These are phyloP conservation scores for Rhizopogon vesiculosus DNA, from an alignment of 768 basidiomycete species.

Conservation along the genomic window DNA sequence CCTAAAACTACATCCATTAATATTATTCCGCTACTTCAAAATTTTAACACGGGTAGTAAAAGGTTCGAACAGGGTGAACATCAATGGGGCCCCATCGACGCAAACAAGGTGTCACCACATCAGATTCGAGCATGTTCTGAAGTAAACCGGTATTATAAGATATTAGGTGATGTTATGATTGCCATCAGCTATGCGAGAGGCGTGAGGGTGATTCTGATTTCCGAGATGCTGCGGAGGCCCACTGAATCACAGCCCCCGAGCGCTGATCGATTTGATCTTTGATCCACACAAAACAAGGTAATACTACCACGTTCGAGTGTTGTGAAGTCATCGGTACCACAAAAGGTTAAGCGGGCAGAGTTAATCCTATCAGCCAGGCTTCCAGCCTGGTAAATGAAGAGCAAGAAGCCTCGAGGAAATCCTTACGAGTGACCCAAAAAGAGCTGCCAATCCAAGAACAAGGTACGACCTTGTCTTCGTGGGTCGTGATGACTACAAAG, in stretches of 20 bases:
- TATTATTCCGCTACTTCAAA: no score
- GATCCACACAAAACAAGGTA: constrained; percentile 9
- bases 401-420: constrained; percentile 3
- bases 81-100: background rate
- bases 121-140: no score
- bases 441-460: constrained; percentile 24
- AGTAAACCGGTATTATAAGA: no score
- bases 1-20: no score
- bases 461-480: constrained; percentile 10
- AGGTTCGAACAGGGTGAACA: no score
- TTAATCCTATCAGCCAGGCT: constrained; percentile 9
- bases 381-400: constrained; percentile 11
- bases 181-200: no score
- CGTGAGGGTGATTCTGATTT: no score
- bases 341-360: constrained; percentile 1
- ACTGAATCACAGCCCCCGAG: no score
- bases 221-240: no score
- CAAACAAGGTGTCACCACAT: no score
- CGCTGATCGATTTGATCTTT: background rate
- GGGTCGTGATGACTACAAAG: constrained; percentile 26
- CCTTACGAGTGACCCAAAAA: background rate
- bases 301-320: constrained; percentile 15
- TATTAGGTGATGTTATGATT: no score
- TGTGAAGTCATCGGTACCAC: constrained; percentile 18
- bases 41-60: no score